Conservation (phyloP, 768 basidiomycete species). For the Boletus sp. region DNA sequence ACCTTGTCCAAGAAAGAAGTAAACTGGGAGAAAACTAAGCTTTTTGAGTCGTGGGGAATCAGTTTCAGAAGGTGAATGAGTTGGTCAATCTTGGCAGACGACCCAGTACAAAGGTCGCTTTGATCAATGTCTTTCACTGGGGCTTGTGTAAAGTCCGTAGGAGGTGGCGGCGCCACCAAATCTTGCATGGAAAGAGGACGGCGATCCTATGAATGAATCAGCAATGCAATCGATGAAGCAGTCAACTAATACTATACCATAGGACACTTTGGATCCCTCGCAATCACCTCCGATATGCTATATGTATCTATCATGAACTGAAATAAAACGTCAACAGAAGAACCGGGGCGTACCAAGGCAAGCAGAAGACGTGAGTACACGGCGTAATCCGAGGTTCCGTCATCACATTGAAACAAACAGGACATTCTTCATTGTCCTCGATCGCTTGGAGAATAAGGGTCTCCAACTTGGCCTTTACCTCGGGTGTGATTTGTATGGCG, state of each 20-base stretch:
- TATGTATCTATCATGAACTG: constrained; percentile 2
- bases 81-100: constrained; percentile 87
- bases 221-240: neutral
- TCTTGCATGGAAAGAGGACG: constrained; percentile 52
- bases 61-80: constrained; percentile 69
- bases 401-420: constrained; percentile 63
- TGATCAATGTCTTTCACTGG: constrained; percentile 43
- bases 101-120: constrained; percentile 44
- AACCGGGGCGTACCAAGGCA: constrained; percentile 51
- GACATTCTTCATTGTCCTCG: constrained; percentile 83
- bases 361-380: constrained; percentile 73
- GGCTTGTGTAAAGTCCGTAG: constrained; percentile 66
- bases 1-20: constrained; percentile 84
- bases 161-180: constrained; percentile 61
- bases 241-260: constrained; percentile 50
- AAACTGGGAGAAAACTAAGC: constrained; percentile 88
- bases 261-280: constrained; percentile 74
- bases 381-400: constrained; percentile 69
- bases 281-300: constrained; percentile 69
- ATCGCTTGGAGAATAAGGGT: constrained; percentile 58
- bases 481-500: constrained; percentile 46
- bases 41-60: constrained; percentile 70
- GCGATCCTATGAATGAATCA: constrained; percentile 57
- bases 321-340: neutral
- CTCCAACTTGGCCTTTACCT: constrained; percentile 57